Conservation (phyloP, 2,329 filamentous ascomycete genomes). For the Chalaropsis thielavioides region DNA sequence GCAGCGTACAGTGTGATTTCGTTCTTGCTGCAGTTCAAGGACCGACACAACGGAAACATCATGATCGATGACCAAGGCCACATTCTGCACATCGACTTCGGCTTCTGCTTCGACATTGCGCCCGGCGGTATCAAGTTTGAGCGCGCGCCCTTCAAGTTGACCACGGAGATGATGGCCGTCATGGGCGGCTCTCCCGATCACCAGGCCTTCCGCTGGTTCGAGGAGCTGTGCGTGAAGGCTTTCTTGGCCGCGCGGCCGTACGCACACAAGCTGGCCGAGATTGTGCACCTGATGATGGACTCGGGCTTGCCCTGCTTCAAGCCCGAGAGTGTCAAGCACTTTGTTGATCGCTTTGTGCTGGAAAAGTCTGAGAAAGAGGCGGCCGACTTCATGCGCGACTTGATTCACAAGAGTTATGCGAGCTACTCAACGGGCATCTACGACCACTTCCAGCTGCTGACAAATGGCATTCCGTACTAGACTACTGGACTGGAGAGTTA, state of each 20-base stretch:
- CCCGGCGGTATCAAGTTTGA: constrained; percentile 96
- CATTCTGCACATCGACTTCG: constrained; percentile 97
- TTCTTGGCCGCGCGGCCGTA: constrained; percentile 82
- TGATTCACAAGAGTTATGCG: constrained; percentile 79
- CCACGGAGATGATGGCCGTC: constrained; percentile 94
- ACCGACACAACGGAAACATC: constrained; percentile 98
- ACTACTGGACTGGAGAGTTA: no score
- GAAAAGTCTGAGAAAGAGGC: constrained; percentile 87
- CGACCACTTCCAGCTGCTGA: constrained; percentile 93
- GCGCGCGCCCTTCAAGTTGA: constrained; percentile 95
- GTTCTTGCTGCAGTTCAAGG: constrained; percentile 95
- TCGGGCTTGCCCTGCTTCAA: constrained; percentile 96
- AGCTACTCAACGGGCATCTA: constrained; percentile 91
- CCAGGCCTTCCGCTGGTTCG: constrained; percentile 88
- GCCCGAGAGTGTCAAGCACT: constrained; percentile 83
- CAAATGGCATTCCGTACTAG: constrained; percentile 92
- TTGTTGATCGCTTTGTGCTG: constrained; percentile 81
- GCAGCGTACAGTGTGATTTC: constrained; percentile 95
- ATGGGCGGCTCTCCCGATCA: constrained; percentile 81
- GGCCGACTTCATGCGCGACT: constrained; percentile 79
- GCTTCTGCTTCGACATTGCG: constrained; percentile 98
- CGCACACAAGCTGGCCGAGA: constrained; percentile 74
- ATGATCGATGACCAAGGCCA: constrained; percentile 97
- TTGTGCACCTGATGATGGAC: constrained; percentile 91
- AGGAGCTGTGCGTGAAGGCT: constrained; percentile 88